phyloP scores from a whole-genome alignment of 495 filamentous ascomycete genomes.

The Aspergillus saccharolyticus region DNA sequence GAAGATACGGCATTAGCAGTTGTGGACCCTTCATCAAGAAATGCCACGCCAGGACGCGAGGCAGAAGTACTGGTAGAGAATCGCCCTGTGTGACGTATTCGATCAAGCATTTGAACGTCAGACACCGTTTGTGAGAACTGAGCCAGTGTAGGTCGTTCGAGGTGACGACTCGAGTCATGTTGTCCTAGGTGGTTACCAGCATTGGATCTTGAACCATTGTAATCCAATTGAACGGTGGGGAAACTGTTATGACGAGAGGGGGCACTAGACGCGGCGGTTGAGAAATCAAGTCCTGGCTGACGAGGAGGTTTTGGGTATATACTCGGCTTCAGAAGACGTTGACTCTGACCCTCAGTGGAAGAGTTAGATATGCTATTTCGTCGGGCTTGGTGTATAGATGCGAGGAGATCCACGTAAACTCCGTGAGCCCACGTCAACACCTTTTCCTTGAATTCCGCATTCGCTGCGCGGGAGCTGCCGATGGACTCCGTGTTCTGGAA shows the following conservation, averaged over 20 bases:
- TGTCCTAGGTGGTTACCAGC: slow-evolving; percentile 10
- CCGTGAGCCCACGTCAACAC: slow-evolving; percentile 79
- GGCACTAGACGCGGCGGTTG: slow-evolving; percentile 23
- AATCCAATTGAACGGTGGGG: slow-evolving; percentile 35
- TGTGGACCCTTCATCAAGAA: slow-evolving; percentile 33
- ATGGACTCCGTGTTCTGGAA: slow-evolving; percentile 22
- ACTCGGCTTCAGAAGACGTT: slow-evolving; percentile 45
- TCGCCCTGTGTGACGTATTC: slow-evolving; percentile 29
- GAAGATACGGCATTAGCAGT: slow-evolving; percentile 56
- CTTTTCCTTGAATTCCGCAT: slow-evolving; percentile 71
- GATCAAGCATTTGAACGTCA: slow-evolving; percentile 25
- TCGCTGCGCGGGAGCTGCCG: slow-evolving; percentile 27
- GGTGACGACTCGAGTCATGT: slow-evolving; percentile 19
- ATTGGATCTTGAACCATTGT: slow-evolving; percentile 22
- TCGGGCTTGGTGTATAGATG: slow-evolving; percentile 62
- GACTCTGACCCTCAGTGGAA: slow-evolving; percentile 28
- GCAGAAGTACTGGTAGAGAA: slow-evolving; percentile 24
- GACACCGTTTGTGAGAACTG: slow-evolving; percentile 27
- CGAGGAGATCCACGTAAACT: slow-evolving; percentile 81
- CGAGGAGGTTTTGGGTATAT: slow-evolving; percentile 63
- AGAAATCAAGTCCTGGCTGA: slow-evolving; percentile 43
- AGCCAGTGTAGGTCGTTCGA: slow-evolving; percentile 25
- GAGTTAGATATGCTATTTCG: slow-evolving; percentile 38
- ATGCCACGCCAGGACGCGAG: slow-evolving; percentile 32
- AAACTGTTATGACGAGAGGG: slow-evolving; percentile 41